A percentile compares a stretch with the other conserved stretches of the same genome.
These are phyloP conservation scores for Teunomyces panamensis DNA, from an alignment of 805 yeast species.

Conservation along the genomic window DNA sequence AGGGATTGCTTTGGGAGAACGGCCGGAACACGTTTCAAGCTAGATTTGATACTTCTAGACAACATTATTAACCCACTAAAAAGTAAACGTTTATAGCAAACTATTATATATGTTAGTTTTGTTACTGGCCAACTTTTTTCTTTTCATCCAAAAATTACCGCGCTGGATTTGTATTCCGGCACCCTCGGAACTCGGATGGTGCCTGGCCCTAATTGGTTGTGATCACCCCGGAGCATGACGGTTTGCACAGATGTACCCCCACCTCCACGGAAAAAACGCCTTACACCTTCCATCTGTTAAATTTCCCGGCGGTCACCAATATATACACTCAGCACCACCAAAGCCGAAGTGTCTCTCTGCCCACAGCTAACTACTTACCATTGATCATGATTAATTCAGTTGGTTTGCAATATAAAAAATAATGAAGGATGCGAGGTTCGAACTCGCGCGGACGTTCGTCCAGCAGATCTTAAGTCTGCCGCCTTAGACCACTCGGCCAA, in stretches of 20 bases:
- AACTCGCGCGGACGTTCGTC: constrained; percentile 52
- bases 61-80: constrained; percentile 20
- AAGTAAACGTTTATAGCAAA: background rate
- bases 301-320: background rate
- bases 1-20: constrained; percentile 8
- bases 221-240: constrained; percentile 4
- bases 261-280: background rate
- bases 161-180: background rate
- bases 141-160: background rate
- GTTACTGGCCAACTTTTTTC: constrained; percentile 3
- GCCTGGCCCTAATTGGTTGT: constrained; percentile 2
- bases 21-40: constrained; percentile 26
- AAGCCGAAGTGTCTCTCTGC: background rate
- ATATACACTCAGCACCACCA: background rate
- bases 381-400: background rate
- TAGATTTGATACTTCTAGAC: constrained; percentile 31
- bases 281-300: background rate
- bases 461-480: constrained; percentile 51
- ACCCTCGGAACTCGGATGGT: background rate
- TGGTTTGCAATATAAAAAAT: constrained; percentile 18
- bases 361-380: background rate
- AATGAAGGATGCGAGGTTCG: constrained; percentile 53
- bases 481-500: constrained; percentile 55
- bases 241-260: background rate
- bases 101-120: constrained; percentile 1